Conservation (phyloP, 805 yeast genomes). For the Tetrapisispora iriomotensis region DNA sequence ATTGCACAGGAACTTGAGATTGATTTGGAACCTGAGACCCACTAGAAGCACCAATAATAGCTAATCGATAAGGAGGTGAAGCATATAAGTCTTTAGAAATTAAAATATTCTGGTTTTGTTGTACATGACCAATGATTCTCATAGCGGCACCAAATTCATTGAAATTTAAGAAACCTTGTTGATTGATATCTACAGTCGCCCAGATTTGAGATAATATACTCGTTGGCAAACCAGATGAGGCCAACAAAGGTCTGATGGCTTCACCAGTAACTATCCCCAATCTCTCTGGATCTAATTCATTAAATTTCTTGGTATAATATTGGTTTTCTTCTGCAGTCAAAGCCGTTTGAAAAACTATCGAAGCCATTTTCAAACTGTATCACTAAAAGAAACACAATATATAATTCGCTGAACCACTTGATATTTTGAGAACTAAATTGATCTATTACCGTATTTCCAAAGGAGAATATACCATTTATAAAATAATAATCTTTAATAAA, state of each 20-base stretch:
- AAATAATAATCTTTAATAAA: no score
- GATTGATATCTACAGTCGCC: conserved; percentile 87
- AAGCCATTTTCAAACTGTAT: neutral
- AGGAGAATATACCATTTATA: no score
- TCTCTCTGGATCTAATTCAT: conserved; percentile 65
- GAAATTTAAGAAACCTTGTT: conserved; percentile 74
- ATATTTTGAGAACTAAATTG: no score
- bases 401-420: no score
- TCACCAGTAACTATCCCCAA: conserved; percentile 84
- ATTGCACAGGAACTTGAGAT: conserved; percentile 1
- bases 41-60: conserved; percentile 42
- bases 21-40: conserved; percentile 35
- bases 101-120: conserved; percentile 44
- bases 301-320: conserved; percentile 66
- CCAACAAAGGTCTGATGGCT: conserved; percentile 71
- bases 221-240: conserved; percentile 76
- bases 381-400: no score
- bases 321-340: conserved; percentile 65
- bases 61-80: conserved; percentile 19
- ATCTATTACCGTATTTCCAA: no score
- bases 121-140: conserved; percentile 83
- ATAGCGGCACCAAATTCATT: conserved; percentile 76
- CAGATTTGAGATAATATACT: conserved; percentile 79
- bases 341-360: conserved; percentile 28
- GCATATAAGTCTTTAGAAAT: conserved; percentile 36